Percentiles rank a stretch among this genome's conserved stretches.
These are phyloP conservation scores for Vanderwaltozyma verrucispora DNA, from an alignment of 805 yeast species.

Conservation along the genomic window DNA sequence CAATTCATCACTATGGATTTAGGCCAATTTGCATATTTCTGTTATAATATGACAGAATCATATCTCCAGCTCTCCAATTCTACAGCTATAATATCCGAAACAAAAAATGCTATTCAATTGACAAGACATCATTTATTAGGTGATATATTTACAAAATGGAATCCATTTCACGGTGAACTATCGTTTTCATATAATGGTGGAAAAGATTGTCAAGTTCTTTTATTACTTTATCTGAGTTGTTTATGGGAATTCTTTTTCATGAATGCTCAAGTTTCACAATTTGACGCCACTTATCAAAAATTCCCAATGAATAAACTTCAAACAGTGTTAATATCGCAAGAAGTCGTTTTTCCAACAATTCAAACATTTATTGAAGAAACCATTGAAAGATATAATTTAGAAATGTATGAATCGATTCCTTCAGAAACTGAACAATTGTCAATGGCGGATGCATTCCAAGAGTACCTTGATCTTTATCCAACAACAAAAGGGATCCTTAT, in stretches of 20 bases:
- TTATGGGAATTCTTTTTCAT: slow-evolving; percentile 24
- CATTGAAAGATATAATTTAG: slow-evolving; percentile 43
- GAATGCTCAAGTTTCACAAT: slow-evolving; percentile 17
- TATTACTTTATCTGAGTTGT: slow-evolving; percentile 60
- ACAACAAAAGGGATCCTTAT: slow-evolving; percentile 63
- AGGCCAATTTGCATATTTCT: slow-evolving; percentile 13
- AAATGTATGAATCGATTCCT: slow-evolving; percentile 30
- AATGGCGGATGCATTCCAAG: slow-evolving; percentile 59
- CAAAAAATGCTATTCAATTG: slow-evolving; percentile 20
- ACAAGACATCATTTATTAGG: slow-evolving; percentile 16
- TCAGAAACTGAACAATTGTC: slow-evolving; percentile 17
- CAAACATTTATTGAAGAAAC: slow-evolving; percentile 52
- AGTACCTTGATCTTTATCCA: slow-evolving; percentile 46
- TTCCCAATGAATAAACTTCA: slow-evolving; percentile 21
- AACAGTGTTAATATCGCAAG: slow-evolving; percentile 69
- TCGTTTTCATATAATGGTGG: slow-evolving; percentile 94
- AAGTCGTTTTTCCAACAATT: slow-evolving; percentile 63
- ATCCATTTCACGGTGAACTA: slow-evolving; percentile 35
- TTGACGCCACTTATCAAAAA: slow-evolving; percentile 2
- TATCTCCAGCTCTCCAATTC: slow-evolving; percentile 13
- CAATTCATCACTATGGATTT: no score
- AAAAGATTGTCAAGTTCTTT: slow-evolving; percentile 88
- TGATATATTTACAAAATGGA: slow-evolving; percentile 23
- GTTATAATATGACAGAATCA: slow-evolving; percentile 22
- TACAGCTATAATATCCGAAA: slow-evolving; percentile 14